phyloP scores from a whole-genome alignment of 495 filamentous ascomycete species.

The Cercophora newfieldiana region DNA sequence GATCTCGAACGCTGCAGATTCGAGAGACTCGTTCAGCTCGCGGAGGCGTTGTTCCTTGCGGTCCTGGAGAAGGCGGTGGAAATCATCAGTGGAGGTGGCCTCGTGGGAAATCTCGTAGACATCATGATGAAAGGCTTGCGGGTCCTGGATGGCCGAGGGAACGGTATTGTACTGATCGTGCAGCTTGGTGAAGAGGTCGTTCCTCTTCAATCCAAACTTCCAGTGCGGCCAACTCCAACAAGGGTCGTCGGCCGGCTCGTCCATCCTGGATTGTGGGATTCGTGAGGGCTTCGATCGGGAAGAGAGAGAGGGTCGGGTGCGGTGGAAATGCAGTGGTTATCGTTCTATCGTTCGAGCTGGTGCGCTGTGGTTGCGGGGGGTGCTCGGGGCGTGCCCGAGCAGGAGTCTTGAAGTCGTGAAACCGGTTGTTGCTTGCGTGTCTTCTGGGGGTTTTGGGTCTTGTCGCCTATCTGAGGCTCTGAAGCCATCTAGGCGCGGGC shows the following conservation, averaged over 20 bases:
- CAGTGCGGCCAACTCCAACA: slow-evolving; percentile 50
- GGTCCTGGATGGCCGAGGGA: slow-evolving; percentile 38
- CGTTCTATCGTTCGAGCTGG: slow-evolving; percentile 10
- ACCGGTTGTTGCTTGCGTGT: slow-evolving; percentile 29
- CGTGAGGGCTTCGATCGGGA: not conserved
- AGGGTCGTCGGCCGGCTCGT: slow-evolving; percentile 36
- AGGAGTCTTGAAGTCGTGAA: slow-evolving; percentile 32
- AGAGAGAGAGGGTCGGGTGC: slow-evolving; percentile 16
- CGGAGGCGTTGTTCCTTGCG: slow-evolving; percentile 49
- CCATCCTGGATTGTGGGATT: slow-evolving; percentile 39
- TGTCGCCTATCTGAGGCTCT: slow-evolving; percentile 18
- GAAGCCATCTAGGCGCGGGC: slow-evolving; percentile 38
- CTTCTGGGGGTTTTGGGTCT: slow-evolving; percentile 21
- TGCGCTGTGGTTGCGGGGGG: slow-evolving; percentile 9
- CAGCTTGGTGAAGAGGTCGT: slow-evolving; percentile 41
- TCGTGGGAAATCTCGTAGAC: slow-evolving; percentile 47
- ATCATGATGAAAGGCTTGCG: slow-evolving; percentile 45
- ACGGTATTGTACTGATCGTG: slow-evolving; percentile 47
- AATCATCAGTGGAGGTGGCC: slow-evolving; percentile 44
- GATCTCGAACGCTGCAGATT: slow-evolving; percentile 53
- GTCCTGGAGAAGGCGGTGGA: slow-evolving; percentile 45
- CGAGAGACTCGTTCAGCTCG: slow-evolving; percentile 48
- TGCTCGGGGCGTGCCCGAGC: slow-evolving; percentile 14
- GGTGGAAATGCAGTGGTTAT: slow-evolving; percentile 15
- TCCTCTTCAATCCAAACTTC: slow-evolving; percentile 48